phyloP scores from a whole-genome alignment of 1,284 basidiomycete species.

The Thecaphora frezii region DNA sequence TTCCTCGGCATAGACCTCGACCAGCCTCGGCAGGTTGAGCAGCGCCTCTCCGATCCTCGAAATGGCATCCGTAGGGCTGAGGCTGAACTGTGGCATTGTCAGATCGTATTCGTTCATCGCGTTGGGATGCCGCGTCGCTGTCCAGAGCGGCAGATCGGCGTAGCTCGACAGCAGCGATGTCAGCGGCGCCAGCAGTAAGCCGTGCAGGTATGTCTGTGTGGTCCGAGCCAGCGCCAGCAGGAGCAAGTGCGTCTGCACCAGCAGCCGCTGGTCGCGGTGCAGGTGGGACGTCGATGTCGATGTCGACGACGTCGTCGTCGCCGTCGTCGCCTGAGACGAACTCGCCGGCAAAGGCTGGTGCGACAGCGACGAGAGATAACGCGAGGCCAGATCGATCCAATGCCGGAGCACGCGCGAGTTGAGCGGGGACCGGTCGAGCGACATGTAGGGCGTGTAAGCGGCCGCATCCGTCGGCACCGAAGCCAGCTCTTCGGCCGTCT shows the following conservation, averaged over 20 bases:
- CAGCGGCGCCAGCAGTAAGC: conserved; percentile 82
- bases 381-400: neutral
- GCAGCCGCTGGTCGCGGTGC: conserved; percentile 58
- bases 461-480: neutral
- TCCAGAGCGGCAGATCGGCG: conserved; percentile 72
- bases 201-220: conserved; percentile 76
- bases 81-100: conserved; percentile 86
- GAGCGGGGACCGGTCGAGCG: conserved; percentile 22
- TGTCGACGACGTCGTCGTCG: too few relatives aligned
- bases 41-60: conserved; percentile 87
- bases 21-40: conserved; percentile 85
- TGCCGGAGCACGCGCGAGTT: conserved; percentile 9
- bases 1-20: conserved; percentile 91
- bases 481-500: neutral
- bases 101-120: conserved; percentile 66
- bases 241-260: conserved; percentile 50
- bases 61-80: conserved; percentile 84
- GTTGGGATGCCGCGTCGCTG: conserved; percentile 44
- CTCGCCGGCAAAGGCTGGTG: conserved; percentile 9
- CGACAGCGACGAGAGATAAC: conserved; percentile 6
- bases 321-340: too few relatives aligned
- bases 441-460: neutral
- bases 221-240: conserved; percentile 71
- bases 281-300: too few relatives aligned
- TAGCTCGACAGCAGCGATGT: conserved; percentile 74